phyloP scores from a whole-genome alignment of 1,284 basidiomycete genomes.

The Mycosarcoma mackinlayi region DNA sequence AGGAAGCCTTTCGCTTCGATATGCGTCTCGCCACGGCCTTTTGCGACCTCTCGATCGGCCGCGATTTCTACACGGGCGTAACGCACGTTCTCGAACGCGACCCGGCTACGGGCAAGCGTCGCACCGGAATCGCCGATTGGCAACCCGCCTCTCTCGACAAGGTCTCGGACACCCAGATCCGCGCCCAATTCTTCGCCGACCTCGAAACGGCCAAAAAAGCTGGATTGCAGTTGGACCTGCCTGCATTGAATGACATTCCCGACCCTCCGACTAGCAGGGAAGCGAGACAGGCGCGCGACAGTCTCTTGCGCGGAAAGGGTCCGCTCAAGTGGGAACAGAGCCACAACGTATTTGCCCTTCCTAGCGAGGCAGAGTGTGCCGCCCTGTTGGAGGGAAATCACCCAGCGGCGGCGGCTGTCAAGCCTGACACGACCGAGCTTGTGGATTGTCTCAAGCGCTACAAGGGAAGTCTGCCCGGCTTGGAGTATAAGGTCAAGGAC shows the following conservation, averaged over 20 bases:
- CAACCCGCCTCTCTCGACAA: slow-evolving; percentile 50
- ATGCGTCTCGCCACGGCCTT: slow-evolving; percentile 66
- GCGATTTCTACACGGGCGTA: slow-evolving; percentile 68
- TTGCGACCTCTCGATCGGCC: slow-evolving; percentile 62
- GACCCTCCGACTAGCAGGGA: slow-evolving; percentile 21
- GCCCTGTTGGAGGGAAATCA: slow-evolving; percentile 61
- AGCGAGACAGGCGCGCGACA: slow-evolving; percentile 43
- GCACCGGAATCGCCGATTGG: slow-evolving; percentile 57
- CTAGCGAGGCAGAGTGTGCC: slow-evolving; percentile 62
- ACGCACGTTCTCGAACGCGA: slow-evolving; percentile 60
- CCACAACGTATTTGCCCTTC: slow-evolving; percentile 62
- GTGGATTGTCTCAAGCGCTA: slow-evolving; percentile 45
- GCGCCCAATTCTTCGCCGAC: slow-evolving; percentile 58
- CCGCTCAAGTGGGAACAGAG: slow-evolving; percentile 60
- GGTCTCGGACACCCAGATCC: slow-evolving; percentile 49
- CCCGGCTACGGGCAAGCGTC: slow-evolving; percentile 61
- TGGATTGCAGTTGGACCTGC: slow-evolving; percentile 52
- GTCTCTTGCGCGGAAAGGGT: slow-evolving; percentile 51
- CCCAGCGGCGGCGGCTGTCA: slow-evolving; percentile 56
- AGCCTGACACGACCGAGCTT: slow-evolving; percentile 44
- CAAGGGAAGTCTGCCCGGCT: slow-evolving; percentile 48
- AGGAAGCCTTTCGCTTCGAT: slow-evolving; percentile 60
- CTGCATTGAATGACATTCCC: slow-evolving; percentile 37
- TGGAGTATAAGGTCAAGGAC: slow-evolving; percentile 56
- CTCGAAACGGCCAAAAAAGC: slow-evolving; percentile 44